Base-by-base conservation (phyloP, 371 early-diverging fungal species). In the Mucor saturninus region DNA sequence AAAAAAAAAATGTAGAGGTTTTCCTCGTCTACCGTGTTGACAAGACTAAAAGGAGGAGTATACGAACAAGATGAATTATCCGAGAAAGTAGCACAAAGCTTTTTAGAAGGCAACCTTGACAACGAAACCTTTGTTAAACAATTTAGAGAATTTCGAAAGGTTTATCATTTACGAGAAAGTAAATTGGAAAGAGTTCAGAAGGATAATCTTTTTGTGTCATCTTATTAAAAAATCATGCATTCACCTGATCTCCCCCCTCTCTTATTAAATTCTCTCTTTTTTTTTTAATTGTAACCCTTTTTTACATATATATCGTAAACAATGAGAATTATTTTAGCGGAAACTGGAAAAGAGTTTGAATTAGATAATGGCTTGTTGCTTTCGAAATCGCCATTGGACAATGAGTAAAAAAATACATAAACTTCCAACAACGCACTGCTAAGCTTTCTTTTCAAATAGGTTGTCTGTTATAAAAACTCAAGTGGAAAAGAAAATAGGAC, bases 11-110 rank as follows among this genome's bases (percentile, higher is more conserved):
- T 21, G 29, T 65, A 85, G 85, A 78, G 87, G 13, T 85, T 86
- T 48, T 80, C 83, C n/a, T 74, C 83, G 32, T 69, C 84, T n/a
- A 84, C 83, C 11, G 74, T 86, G 3, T 74, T 84, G 28, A 80
- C 85, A 6, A 72, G 82, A 58, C 64, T 86, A 6, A 81, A 84
- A 38, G 79, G 84, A 21, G 77, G 83, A 49, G 78, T 79, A n/a
- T 72, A 81, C 51, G 87, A 86, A 59, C 85, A 82, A 4, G 87
- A 86, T 39, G 87, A 86, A 15, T 54, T 86, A 65, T 86, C 87
- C 21, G 87, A 86, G 58, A 83, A 84, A 3, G 75, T 86, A 1
- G 82, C 83, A 10, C 85, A 85, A 49, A 81, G 83, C 28, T 86
- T 84, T 60, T 62, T 85, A 74, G 87, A 86, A 43, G 85, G 85